These are phyloP conservation scores for Globisporangium paroecandrum DNA, from an alignment of 352 stramenopile genomes.

Conservation along the genomic window DNA sequence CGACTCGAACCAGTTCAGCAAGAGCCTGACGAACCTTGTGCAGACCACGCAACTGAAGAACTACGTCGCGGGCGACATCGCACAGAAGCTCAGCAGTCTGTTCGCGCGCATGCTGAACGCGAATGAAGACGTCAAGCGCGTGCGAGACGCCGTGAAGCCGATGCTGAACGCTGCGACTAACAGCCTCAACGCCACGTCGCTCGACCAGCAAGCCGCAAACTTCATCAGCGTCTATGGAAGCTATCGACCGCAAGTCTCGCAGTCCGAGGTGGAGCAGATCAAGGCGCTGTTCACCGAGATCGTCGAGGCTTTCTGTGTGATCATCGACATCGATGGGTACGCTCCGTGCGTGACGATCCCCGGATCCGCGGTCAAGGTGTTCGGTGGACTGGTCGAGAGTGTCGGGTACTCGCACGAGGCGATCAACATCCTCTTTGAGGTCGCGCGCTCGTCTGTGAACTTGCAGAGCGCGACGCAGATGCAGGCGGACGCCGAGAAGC, in stretches of 20 bases:
- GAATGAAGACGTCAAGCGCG: neutral
- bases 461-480: neutral
- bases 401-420: conserved; percentile 4
- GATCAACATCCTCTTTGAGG: neutral
- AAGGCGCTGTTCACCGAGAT: conserved; percentile 4
- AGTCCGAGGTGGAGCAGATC: conserved; percentile 1
- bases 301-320: conserved; percentile 6
- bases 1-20: conserved; percentile 3
- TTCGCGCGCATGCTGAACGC: neutral
- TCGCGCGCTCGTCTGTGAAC: neutral
- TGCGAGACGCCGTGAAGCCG: neutral
- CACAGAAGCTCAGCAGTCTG: neutral
- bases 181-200: neutral
- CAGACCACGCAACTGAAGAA: conserved; percentile 5
- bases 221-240: conserved; percentile 1
- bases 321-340: conserved; percentile 8
- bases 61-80: neutral
- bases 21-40: conserved; percentile 5
- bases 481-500: neutral
- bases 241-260: neutral
- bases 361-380: neutral
- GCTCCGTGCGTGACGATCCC: conserved; percentile 5
- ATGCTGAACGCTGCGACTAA: neutral
- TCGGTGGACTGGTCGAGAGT: neutral
- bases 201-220: conserved; percentile 2